Evolutionary conservation across 441 rosid genomes (phyloP), one percentile per base, ranked within the genome.

Genomic region (Populus hybrid): DNA sequence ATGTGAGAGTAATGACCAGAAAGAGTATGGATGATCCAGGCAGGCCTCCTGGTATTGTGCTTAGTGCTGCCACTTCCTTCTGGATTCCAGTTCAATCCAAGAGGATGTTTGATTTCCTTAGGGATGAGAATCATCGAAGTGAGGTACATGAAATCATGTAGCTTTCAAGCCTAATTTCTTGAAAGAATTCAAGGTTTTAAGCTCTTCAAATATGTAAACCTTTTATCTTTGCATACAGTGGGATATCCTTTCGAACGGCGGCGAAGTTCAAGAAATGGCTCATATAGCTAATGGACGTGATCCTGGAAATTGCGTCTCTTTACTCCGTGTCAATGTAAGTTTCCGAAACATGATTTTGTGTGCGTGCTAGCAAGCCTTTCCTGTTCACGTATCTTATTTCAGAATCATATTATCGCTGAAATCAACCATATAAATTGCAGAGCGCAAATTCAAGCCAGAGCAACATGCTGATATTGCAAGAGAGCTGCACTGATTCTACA

Each of bases 201-300:
- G 4, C 0, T 21, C 28, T 21, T 70, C n/a, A 21, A 23, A n/a
- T 23, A 14, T 35, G 8, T 9, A 7, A 40, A 18, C 2, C 0
- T 20, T n/a, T 8, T 16, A 16, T 38, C 68, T 18, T 7, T 21
- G 50, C 61, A 36, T 70, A 69, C 84, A 97, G 99, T 97, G 99
- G 99, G 99, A 97, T 80, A 97, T 97, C n/a, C 89, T 97, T 0
- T 97, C 98, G 0, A 97, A 97, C 82, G 99, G 95, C 56, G 99
- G 97, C 14, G 84, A 89, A 77, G 94, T 92, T 82, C 96, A 95
- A 79, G 99, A 97, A 88, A 93, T 97, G 97, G 96, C 97, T 59
- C 99, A 95, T 82, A 97, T 97, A 29, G 99, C 99, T 5, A 97
- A 93, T 74, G 99, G 99, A 21, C 93, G 90, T 0, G 96, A 97